Conservation (phyloP, 2,329 filamentous ascomycete species). For the Metarhizium guizhouense region DNA sequence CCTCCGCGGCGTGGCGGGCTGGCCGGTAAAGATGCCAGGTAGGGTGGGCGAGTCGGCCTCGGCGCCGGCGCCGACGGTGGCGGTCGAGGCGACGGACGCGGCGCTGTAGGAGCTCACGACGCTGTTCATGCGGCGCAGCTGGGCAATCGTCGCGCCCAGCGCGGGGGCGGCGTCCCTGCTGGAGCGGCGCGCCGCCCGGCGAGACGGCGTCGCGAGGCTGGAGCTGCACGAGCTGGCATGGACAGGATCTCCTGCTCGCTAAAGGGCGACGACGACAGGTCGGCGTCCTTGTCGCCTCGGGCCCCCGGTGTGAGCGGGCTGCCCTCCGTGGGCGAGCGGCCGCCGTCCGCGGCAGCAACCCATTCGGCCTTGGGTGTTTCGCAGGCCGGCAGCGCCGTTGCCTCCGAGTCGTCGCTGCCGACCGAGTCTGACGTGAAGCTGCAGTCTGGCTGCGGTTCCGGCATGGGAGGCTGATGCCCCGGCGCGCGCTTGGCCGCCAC, state of each 20-base stretch:
- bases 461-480: neutral
- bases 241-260: constrained; percentile 25
- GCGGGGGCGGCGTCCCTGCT: constrained; percentile 12
- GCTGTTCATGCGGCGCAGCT: constrained; percentile 51
- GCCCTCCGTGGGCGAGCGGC: constrained; percentile 4
- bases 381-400: constrained; percentile 8
- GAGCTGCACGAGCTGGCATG: constrained; percentile 6
- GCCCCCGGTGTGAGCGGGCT: constrained; percentile 6
- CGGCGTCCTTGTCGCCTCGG: constrained; percentile 1
- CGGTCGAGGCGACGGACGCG: constrained; percentile 25
- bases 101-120: constrained; percentile 36
- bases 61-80: constrained; percentile 8
- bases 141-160: constrained; percentile 36
- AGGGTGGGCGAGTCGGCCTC: constrained; percentile 30
- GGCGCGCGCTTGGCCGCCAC: constrained; percentile 10
- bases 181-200: constrained; percentile 7
- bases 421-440: constrained; percentile 19
- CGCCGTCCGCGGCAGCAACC: neutral
- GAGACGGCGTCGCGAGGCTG: neutral
- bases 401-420: constrained; percentile 12
- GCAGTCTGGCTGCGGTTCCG: constrained; percentile 9
- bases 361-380: constrained; percentile 10
- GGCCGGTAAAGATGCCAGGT: constrained; percentile 28
- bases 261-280: constrained; percentile 21
- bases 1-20: constrained; percentile 23